These are phyloP conservation scores for Xylaria intraflava DNA, from an alignment of 495 filamentous ascomycete genomes.

Conservation along the genomic window DNA sequence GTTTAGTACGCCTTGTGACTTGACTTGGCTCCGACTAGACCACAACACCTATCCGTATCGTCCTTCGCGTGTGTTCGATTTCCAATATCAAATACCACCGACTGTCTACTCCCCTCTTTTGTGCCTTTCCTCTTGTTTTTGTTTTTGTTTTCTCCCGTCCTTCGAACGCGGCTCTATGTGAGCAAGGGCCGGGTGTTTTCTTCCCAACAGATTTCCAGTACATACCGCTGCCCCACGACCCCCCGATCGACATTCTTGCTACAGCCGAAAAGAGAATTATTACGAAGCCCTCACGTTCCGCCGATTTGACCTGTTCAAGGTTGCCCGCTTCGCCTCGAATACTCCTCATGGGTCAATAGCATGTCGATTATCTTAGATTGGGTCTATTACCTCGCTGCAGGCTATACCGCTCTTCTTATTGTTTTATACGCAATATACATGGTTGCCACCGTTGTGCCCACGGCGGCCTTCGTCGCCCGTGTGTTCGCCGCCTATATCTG, in stretches of 20 bases:
- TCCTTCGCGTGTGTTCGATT: too few relatives aligned
- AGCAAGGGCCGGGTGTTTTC: neutral
- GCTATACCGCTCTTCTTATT: constrained; percentile 52
- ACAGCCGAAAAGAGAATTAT: neutral
- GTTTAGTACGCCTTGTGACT: too few relatives aligned
- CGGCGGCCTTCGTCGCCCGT: constrained; percentile 64
- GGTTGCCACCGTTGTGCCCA: constrained; percentile 47
- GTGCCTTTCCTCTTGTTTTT: neutral
- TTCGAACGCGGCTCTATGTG: neutral
- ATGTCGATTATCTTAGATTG: constrained; percentile 36
- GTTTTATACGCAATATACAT: constrained; percentile 54
- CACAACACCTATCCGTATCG: too few relatives aligned
- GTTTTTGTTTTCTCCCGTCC: neutral
- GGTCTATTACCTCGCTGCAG: constrained; percentile 47
- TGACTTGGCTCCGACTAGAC: too few relatives aligned
- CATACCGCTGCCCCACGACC: constrained; percentile 3
- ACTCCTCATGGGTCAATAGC: constrained; percentile 5
- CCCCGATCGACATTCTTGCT: neutral
- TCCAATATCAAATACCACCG: too few relatives aligned
- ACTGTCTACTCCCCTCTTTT: neutral
- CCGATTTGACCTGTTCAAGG: neutral
- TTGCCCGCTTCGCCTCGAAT: neutral
- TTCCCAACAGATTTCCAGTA: constrained; percentile 4
- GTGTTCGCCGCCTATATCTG: constrained; percentile 63
- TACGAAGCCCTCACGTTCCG: neutral